These are phyloP conservation scores for Penicillium occitanis DNA, from an alignment of 2,329 filamentous ascomycete species.

Conservation along the genomic window DNA sequence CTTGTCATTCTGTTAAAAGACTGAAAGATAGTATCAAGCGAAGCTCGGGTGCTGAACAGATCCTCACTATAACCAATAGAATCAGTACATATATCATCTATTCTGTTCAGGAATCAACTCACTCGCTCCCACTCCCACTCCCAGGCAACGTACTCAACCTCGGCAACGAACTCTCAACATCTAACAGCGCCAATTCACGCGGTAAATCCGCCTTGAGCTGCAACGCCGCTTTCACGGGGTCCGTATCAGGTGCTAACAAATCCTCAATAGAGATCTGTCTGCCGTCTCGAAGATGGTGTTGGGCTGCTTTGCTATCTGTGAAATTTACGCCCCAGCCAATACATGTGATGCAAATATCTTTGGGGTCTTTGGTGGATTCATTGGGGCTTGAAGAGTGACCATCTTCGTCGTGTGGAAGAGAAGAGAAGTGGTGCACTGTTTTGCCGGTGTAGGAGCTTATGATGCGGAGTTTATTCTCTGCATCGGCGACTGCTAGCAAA, in stretches of 20 bases:
- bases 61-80: slow-evolving; percentile 41
- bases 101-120: slow-evolving; percentile 5
- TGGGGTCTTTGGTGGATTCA: neutral
- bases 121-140: slow-evolving; percentile 63
- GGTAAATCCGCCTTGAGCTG: slow-evolving; percentile 61
- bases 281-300: slow-evolving; percentile 41
- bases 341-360: slow-evolving; percentile 41
- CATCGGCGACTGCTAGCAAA: slow-evolving; percentile 79
- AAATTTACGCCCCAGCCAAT: slow-evolving; percentile 58
- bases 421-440: slow-evolving; percentile 68
- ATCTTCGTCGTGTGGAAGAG: slow-evolving; percentile 24
- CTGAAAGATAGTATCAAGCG: slow-evolving; percentile 69
- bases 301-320: slow-evolving; percentile 49
- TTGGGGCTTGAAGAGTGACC: neutral
- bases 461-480: slow-evolving; percentile 73
- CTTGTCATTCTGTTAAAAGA: slow-evolving; percentile 63
- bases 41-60: slow-evolving; percentile 68
- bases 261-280: slow-evolving; percentile 43
- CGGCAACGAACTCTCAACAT: slow-evolving; percentile 73
- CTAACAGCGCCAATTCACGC: slow-evolving; percentile 69
- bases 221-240: slow-evolving; percentile 37
- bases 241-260: slow-evolving; percentile 40
- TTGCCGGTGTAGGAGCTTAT: slow-evolving; percentile 80
- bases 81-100: neutral
- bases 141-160: slow-evolving; percentile 71